A percentile compares a stretch with the other conserved stretches of the same genome.
These are phyloP conservation scores for Ogataea henricii DNA, from an alignment of 805 yeast species.

Conservation along the genomic window DNA sequence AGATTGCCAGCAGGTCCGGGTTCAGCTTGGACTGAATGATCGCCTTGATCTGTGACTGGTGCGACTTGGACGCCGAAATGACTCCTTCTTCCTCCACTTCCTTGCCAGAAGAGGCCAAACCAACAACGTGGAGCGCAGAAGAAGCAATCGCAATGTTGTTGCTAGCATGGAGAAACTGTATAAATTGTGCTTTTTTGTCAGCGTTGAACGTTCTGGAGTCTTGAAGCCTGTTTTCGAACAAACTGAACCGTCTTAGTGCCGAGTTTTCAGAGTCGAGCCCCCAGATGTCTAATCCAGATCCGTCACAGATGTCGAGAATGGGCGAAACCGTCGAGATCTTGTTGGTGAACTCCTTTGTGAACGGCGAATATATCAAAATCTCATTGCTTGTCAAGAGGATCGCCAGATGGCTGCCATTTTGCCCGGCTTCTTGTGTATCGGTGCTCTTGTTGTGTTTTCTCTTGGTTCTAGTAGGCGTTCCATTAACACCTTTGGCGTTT, in stretches of 20 bases:
- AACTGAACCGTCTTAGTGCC: slow-evolving; percentile 27
- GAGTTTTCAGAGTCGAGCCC: slow-evolving; percentile 33
- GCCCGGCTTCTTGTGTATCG: neutral
- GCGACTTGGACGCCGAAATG: slow-evolving; percentile 36
- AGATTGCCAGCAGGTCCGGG: slow-evolving; percentile 38
- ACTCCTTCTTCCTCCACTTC: slow-evolving; percentile 31
- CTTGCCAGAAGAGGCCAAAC: slow-evolving; percentile 31
- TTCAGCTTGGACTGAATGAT: slow-evolving; percentile 37
- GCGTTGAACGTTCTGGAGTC: slow-evolving; percentile 24
- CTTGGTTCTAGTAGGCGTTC: slow-evolving; percentile 19
- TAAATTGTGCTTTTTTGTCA: slow-evolving; percentile 20
- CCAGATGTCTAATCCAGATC: slow-evolving; percentile 29
- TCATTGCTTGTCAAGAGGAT: slow-evolving; percentile 37
- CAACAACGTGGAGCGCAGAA: slow-evolving; percentile 33
- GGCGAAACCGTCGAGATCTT: slow-evolving; percentile 38
- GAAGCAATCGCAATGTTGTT: slow-evolving; percentile 31
- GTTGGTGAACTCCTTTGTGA: slow-evolving; percentile 38
- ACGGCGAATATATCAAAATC: slow-evolving; percentile 47
- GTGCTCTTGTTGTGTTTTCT: slow-evolving; percentile 25
- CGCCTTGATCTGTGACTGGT: slow-evolving; percentile 36
- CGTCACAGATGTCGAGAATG: slow-evolving; percentile 30
- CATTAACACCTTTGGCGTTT: neutral
- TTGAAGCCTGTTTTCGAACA: slow-evolving; percentile 25
- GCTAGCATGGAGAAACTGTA: slow-evolving; percentile 11
- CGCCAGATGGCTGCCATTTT: slow-evolving; percentile 21